Base-by-base conservation (phyloP, 2,329 filamentous ascomycete genomes). In the Lecanicillium sp. region DNA sequence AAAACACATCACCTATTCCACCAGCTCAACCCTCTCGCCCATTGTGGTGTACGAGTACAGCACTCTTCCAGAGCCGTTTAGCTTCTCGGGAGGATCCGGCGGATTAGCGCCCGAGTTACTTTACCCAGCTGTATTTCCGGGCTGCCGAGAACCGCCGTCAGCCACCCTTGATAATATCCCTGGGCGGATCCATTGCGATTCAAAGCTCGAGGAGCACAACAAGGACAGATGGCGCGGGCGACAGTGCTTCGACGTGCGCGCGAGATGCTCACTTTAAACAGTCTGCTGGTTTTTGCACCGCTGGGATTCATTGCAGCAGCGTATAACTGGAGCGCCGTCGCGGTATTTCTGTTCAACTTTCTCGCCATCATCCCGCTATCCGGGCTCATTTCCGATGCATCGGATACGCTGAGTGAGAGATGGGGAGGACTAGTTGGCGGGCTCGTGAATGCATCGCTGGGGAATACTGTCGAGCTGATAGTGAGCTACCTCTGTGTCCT, bases 281-380 rank as follows among this genome's bases (percentile, higher is more conserved):
- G 38, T 30, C 46, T 54, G 10, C 39, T 54, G 2, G 41, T 54
- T 2, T 50, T 40, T 40, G 50, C 48, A 27, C 52, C 52, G 19
- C 39, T 54, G 11, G 44, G 42, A n/a, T 52, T 54, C 21, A 11
- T 50, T 14, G 47, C 46, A 14, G 26, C 47, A 19, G 47, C 47
- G 8, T 29, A 26, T 8, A 23, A 21, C 11, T 54, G 52, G 50
- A 44, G 33, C 10, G 44, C 44, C 33, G 24, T 48, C 6, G 33
- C 51, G 15, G 40, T 50, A n/a, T 44, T 44, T 19, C 15, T 43
- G 15, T 38, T 41, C 26, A 54, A 52, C 30, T 45, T 54, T 12
- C 39, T 46, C 15, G 49, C 52, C 44, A 54, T 54, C 43, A 52
- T 54, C 14, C 52, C 52, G 12, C 47, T 54, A 14, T 54, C 52